Conservation (phyloP, 2,329 filamentous ascomycete species). For the Aspergillus hiratsukae region DNA sequence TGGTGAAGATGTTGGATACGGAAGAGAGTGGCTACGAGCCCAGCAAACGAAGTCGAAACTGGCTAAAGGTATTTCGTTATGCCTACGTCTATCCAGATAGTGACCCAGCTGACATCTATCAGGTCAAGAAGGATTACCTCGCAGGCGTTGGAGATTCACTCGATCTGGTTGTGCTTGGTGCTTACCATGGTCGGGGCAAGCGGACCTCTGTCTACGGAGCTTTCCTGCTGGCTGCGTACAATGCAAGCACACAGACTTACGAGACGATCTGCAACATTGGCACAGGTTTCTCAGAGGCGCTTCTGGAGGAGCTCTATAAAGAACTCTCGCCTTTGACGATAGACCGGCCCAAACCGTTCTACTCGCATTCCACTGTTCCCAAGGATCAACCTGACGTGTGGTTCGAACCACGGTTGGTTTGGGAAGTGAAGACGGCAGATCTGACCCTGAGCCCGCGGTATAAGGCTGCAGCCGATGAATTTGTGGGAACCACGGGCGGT, state of each 20-base stretch:
- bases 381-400: constrained; percentile 98
- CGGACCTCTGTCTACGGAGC: constrained; percentile 93
- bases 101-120: constrained; percentile 2
- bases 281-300: constrained; percentile 91
- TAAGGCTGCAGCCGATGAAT: constrained; percentile 80
- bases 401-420: constrained; percentile 92
- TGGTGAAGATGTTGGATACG: constrained; percentile 99
- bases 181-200: constrained; percentile 92
- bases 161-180: constrained; percentile 90
- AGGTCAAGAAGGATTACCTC: constrained; percentile 98
- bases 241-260: constrained; percentile 71
- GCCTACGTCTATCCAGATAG: background rate
- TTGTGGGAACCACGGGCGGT: constrained; percentile 65
- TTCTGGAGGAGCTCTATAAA: constrained; percentile 80
- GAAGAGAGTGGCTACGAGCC: constrained; percentile 91
- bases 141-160: constrained; percentile 90
- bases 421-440: constrained; percentile 97
- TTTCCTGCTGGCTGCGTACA: constrained; percentile 93
- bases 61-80: constrained; percentile 70
- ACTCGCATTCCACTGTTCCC: constrained; percentile 73
- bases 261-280: constrained; percentile 98
- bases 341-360: constrained; percentile 89
- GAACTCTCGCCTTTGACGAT: constrained; percentile 74
- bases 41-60: constrained; percentile 92
- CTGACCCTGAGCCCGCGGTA: constrained; percentile 88